Base-by-base conservation (phyloP, 2,329 filamentous ascomycete species). In the Exophiala spinifera region DNA sequence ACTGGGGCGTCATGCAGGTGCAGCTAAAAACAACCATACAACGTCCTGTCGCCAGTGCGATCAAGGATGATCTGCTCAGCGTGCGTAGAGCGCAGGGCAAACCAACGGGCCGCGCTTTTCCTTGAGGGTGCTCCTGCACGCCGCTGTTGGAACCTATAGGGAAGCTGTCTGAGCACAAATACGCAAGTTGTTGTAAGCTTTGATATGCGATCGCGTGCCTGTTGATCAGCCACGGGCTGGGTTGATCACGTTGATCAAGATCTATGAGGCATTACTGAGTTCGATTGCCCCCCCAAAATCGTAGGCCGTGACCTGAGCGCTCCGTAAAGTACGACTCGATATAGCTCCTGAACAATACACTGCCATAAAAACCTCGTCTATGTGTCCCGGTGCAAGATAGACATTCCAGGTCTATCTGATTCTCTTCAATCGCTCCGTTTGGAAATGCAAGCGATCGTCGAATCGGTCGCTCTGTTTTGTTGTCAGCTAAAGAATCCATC, bases 381-480 rank as follows among this genome's bases (percentile, higher is more conserved):
- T 31, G 11, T 31, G 8, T 31, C 28, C 36, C 15, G 4, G 4
- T 39, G 36, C 14, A 39, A 39, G 42, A 43, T n/a, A 20, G 5
- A 21, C 19, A 43, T 20, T 20, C 17, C 10, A 42, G 11, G 39
- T 10, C 20, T 44, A 44, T 25, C 23, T 23, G 21, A 64, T 64
- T 20, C 62, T 59, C 54, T 64, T 63, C 43, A 64, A 53, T 43
- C 54, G 57, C 40, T 63, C 61, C 17, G 61, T 63, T 47, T 64
- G 59, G 55, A 59, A 55, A 34, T 61, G 57, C 19, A 64, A 49
- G 46, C 61, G 51, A 46, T 64, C 62, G 55, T 64, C 62, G 55
- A 64, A 60, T n/a, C 57, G 51, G 53, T 64, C 62, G 60, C 62
- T 63, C 62, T 63, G 57, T 17, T n/a, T 33, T 10, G 4, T 19